Percentiles rank a stretch among this genome's conserved stretches.
Conservation (phyloP, 2,329 filamentous ascomycete species). For the Fusarium sp. region DNA sequence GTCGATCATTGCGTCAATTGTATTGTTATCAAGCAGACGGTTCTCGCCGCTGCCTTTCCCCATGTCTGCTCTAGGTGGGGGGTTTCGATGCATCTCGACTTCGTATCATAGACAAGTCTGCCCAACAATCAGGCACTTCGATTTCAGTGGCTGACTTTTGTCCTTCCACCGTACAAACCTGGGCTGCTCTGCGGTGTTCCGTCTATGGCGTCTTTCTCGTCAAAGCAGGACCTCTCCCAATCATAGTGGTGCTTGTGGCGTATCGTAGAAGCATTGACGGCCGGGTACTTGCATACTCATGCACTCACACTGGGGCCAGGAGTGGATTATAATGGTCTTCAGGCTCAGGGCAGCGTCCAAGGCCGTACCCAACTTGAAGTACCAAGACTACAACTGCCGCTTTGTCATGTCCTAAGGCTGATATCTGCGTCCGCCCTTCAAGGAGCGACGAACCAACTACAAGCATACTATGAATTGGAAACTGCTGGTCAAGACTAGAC, state of each 20-base stretch:
- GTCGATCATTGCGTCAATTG: constrained; percentile 20
- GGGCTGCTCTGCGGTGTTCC: constrained; percentile 41
- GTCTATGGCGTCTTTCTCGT: constrained; percentile 38
- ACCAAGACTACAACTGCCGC: constrained; percentile 23
- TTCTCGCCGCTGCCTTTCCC: constrained; percentile 5
- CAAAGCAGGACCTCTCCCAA: constrained; percentile 47
- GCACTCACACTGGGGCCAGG: constrained; percentile 42
- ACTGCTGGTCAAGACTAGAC: constrained; percentile 20
- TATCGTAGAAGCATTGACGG: constrained; percentile 55
- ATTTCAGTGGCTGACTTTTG: constrained; percentile 30
- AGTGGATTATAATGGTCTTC: constrained; percentile 22
- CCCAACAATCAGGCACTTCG: constrained; percentile 29
- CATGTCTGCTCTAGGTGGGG: constrained; percentile 2
- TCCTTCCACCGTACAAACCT: constrained; percentile 29
- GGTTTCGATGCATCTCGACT: constrained; percentile 12
- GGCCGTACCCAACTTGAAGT: constrained; percentile 21
- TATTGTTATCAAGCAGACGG: constrained; percentile 5
- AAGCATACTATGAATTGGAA: constrained; percentile 4
- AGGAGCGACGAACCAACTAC: background rate
- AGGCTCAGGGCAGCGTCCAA: constrained; percentile 36
- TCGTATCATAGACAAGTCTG: constrained; percentile 33
- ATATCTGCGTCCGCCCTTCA: constrained; percentile 16
- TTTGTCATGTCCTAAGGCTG: constrained; percentile 17
- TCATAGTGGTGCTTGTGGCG: constrained; percentile 57
- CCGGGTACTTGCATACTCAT: constrained; percentile 59